Evolutionary conservation across 2,329 filamentous ascomycete genomes (phyloP).

Genomic region (Sclerotiophoma versabilis): DNA sequence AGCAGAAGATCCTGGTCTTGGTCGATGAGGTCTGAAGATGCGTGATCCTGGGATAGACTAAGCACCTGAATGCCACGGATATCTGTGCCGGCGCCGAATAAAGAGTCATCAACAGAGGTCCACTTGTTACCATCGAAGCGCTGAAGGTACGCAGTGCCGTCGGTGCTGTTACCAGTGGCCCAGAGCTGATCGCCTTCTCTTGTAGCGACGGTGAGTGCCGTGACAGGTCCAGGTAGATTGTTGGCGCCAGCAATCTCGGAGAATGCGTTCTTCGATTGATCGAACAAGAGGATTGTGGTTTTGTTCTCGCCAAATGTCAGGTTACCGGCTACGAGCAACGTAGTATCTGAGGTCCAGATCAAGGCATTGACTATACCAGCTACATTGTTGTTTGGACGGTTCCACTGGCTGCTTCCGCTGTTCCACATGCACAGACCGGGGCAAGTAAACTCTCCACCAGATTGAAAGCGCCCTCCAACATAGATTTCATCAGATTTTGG

Average conservation of each 20-base stretch:
- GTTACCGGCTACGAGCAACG: conserved; percentile 79
- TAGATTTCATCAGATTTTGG: conserved; percentile 78
- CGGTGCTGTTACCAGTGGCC: conserved; percentile 75
- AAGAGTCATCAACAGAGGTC: conserved; percentile 63
- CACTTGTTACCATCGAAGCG: conserved; percentile 80
- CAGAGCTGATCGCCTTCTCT: conserved; percentile 67
- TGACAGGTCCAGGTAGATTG: conserved; percentile 79
- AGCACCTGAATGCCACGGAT: conserved; percentile 86
- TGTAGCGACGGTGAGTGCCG: conserved; percentile 76
- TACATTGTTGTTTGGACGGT: conserved; percentile 75
- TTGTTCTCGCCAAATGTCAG: conserved; percentile 71
- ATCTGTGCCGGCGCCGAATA: conserved; percentile 68
- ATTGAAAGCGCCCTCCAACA: conserved; percentile 84
- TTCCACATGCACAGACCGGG: conserved; percentile 83
- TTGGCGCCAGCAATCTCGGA: conserved; percentile 66
- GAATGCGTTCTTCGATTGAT: conserved; percentile 73
- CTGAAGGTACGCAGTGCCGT: conserved; percentile 78
- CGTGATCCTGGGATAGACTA: conserved; percentile 72
- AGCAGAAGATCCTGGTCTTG: conserved; percentile 77
- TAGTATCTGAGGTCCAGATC: conserved; percentile 76
- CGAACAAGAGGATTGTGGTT: conserved; percentile 75
- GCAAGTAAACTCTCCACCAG: conserved; percentile 83
- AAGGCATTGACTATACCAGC: conserved; percentile 74
- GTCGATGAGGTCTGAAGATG: conserved; percentile 67
- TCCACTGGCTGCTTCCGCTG: conserved; percentile 76